Percentiles rank a stretch among this genome's conserved stretches.
Conservation (phyloP, 306 rosid species). For the Leucaena leucocephala region DNA sequence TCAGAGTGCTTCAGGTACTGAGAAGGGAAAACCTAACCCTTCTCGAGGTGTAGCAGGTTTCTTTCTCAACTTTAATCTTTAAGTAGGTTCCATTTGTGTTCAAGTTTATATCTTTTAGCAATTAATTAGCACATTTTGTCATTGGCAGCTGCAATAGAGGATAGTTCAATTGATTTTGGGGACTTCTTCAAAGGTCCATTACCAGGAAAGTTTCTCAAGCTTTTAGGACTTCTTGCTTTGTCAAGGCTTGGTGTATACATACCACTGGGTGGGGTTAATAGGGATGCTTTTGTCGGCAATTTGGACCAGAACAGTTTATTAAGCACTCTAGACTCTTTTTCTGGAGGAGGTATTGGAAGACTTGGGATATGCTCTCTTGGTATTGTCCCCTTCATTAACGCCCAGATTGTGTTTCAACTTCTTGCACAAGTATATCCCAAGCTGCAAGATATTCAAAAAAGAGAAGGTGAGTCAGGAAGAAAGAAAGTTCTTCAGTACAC, state of each 20-base stretch:
- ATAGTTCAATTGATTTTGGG: conserved; percentile 91
- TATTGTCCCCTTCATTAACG: conserved; percentile 94
- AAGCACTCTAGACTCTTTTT: conserved; percentile 90
- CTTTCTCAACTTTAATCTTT: conserved; percentile 28
- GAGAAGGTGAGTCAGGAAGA: conserved; percentile 95
- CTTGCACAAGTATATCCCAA: conserved; percentile 94
- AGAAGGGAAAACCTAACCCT: conserved; percentile 68
- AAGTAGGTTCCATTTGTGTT: conserved; percentile 23
- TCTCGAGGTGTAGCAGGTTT: conserved; percentile 89
- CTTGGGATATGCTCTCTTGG: conserved; percentile 94
- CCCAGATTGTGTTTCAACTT: conserved; percentile 95
- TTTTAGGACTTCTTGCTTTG: conserved; percentile 80
- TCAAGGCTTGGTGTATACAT: conserved; percentile 89
- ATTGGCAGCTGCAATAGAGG: conserved; percentile 89
- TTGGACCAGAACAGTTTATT: conserved; percentile 89
- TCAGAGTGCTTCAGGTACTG: conserved; percentile 65
- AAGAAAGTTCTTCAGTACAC: conserved; percentile 91
- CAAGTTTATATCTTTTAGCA: conserved; percentile 28
- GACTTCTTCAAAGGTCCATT: conserved; percentile 95
- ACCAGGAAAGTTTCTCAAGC: conserved; percentile 92
- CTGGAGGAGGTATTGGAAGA: conserved; percentile 98
- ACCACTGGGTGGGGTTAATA: conserved; percentile 94
- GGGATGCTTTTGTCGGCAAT: conserved; percentile 94
- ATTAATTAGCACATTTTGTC: conserved; percentile 42
- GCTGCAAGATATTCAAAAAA: conserved; percentile 93